Base-by-base conservation (phyloP, 371 early-diverging fungal genomes). In the Globomyces sp. region DNA sequence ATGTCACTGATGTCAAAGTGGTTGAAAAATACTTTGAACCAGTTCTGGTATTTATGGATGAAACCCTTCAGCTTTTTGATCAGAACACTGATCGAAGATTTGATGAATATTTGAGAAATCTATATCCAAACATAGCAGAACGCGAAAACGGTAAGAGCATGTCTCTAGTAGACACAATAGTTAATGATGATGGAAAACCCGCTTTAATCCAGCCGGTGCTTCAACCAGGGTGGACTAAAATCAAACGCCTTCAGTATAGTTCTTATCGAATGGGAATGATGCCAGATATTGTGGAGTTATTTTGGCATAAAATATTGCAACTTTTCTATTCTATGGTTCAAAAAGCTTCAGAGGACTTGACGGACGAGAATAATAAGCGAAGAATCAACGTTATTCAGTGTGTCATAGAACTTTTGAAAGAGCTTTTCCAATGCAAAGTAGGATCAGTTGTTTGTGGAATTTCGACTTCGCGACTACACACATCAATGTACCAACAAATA, bases 31-130 rank as follows among this genome's bases (percentile, higher is more conserved):
- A 50, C 44, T 24, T 77, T 42, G 13, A 34, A 11, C 70, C 73
- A 6, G 24, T 75, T 36, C 55, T 79, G 37, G 10, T n/a, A 10
- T 75, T 74, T 60, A 68, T 79, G 13, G 79, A 79, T 65, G 34
- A 24, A 1, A 69, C 13, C 52, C 63, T 79, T 46, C 47, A 57
- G 6, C 44, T 70, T 9, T 61, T 74, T 48, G 76, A 79, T 68
- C 71, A 73, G 45, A 65, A 41, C 49, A 52, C 75, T 44, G 77
- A 76, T 41, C 68, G 74, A 4, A 67, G 63, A 1, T 59, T 72
- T 6, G 71, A 78, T 48, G 43, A 37, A 9, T 67, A 65, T 59
- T 51, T 78, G 34, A 46, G 37, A 36, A 44, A 5, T 4, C 58
- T 58, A 13, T 58, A 58, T 58, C 58, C 58, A 9, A 10, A 58